phyloP scores from a whole-genome alignment of 352 stramenopile genomes.

The Globisporangium nunn region DNA sequence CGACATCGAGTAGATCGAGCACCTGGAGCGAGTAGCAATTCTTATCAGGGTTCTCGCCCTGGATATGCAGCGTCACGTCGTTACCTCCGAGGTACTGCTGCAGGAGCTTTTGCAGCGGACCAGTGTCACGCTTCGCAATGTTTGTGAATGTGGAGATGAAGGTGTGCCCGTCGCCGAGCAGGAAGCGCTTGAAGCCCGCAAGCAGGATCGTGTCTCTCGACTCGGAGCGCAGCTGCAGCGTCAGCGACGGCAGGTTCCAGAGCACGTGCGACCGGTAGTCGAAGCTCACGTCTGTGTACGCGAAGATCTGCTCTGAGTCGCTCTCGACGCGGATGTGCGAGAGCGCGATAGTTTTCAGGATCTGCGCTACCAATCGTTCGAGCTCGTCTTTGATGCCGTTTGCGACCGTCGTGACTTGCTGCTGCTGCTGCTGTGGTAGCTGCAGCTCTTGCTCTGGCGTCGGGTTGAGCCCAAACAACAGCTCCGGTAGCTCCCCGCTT shows the following conservation, averaged over 20 bases:
- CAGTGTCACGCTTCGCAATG: constrained; percentile 52
- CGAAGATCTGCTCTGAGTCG: constrained; percentile 55
- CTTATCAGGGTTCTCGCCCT: constrained; percentile 36
- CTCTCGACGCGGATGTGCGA: constrained; percentile 63
- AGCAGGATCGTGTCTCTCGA: constrained; percentile 39
- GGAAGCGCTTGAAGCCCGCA: constrained; percentile 63
- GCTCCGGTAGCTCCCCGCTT: not conserved
- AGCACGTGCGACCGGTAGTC: constrained; percentile 47
- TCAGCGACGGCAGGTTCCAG: constrained; percentile 74
- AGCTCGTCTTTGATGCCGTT: constrained; percentile 43
- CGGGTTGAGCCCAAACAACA: not conserved
- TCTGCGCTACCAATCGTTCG: constrained; percentile 43
- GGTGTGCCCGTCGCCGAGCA: constrained; percentile 57
- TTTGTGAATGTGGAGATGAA: constrained; percentile 77
- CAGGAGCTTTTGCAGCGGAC: constrained; percentile 60
- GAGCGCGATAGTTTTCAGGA: constrained; percentile 70
- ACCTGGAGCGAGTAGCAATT: constrained; percentile 65
- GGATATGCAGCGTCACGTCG: constrained; percentile 53
- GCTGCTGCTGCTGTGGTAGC: not conserved
- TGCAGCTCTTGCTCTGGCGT: not conserved
- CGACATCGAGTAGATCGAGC: constrained; percentile 52
- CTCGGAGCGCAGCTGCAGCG: constrained; percentile 38
- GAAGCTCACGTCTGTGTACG: constrained; percentile 77
- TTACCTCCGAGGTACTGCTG: constrained; percentile 60
- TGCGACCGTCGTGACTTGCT: constrained; percentile 12